phyloP scores from a whole-genome alignment of 306 rosid genomes.

The Begonia masoniana region DNA sequence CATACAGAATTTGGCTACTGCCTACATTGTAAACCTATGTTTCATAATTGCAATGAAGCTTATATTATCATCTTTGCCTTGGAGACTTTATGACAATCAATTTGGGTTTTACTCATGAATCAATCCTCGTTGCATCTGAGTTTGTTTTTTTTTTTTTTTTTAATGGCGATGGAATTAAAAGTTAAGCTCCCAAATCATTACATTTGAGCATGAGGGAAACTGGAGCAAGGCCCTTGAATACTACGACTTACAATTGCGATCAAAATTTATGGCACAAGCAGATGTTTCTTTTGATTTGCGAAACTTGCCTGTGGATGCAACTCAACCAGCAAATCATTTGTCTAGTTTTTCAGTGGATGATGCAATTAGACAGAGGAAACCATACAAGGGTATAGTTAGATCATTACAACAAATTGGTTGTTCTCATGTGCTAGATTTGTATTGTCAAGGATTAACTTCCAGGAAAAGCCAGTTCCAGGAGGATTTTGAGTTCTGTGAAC shows the following conservation, averaged over 20 bases:
- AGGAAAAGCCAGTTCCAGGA: slow-evolving; percentile 50
- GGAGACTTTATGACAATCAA: no score
- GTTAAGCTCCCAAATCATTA: slow-evolving; percentile 74
- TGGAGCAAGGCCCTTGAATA: slow-evolving; percentile 98
- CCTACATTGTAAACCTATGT: no score
- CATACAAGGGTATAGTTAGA: slow-evolving; percentile 73
- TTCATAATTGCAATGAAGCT: no score
- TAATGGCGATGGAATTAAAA: slow-evolving; percentile 28
- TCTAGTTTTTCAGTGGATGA: slow-evolving; percentile 26
- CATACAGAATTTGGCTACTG: no score
- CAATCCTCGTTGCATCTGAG: no score
- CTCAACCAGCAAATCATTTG: slow-evolving; percentile 22
- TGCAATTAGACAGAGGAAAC: slow-evolving; percentile 36
- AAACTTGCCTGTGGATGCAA: slow-evolving; percentile 24
- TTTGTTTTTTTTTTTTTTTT: slow-evolving; percentile 4
- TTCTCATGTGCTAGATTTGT: slow-evolving; percentile 69
- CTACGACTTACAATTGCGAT: slow-evolving; percentile 78
- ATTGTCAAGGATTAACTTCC: slow-evolving; percentile 82
- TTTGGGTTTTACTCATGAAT: no score
- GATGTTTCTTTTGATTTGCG: slow-evolving; percentile 19
- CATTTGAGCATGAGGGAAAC: slow-evolving; percentile 86
- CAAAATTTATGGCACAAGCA: slow-evolving; percentile 29
- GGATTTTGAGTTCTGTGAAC: slow-evolving; percentile 75
- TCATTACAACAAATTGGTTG: slow-evolving; percentile 89
- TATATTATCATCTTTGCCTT: no score